These are phyloP conservation scores for Aspergillus sojae DNA, from an alignment of 2,329 filamentous ascomycete species.

Conservation along the genomic window DNA sequence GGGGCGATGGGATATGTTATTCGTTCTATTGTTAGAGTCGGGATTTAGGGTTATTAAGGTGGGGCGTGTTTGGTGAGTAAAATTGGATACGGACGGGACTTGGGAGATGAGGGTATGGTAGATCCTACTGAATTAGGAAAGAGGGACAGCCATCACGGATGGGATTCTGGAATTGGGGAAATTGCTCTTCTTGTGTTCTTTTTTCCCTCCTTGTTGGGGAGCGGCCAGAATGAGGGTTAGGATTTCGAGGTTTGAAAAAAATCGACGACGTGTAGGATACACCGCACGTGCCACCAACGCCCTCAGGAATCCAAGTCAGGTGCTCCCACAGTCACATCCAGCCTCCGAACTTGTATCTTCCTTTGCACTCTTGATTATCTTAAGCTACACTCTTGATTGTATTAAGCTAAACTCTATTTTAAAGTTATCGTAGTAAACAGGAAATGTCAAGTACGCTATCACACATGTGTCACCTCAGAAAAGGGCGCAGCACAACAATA, in stretches of 20 bases:
- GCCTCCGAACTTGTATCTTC: background rate
- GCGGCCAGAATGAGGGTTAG: too few relatives aligned
- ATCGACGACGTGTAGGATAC: background rate
- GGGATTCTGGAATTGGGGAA: background rate
- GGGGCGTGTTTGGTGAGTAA: background rate
- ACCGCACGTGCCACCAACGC: background rate
- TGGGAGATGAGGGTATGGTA: background rate
- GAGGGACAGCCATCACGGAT: background rate
- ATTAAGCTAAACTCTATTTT: background rate
- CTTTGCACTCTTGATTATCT: background rate
- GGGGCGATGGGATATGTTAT: background rate
- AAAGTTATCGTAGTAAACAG: background rate
- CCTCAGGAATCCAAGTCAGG: background rate
- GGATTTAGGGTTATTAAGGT: conserved; percentile 1
- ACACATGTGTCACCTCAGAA: background rate
- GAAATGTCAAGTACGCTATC: background rate
- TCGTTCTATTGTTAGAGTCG: background rate
- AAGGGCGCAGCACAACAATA: background rate
- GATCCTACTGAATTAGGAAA: background rate
- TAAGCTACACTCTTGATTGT: background rate
- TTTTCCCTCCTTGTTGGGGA: background rate
- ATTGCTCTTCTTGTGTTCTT: background rate
- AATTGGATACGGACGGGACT: background rate
- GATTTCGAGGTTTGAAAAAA: background rate
- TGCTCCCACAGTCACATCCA: background rate